Percentiles rank a stretch among this genome's conserved stretches.
Evolutionary conservation across 371 early-diverging fungal species (phyloP).

Genomic region (Massospora cicadina): DNA sequence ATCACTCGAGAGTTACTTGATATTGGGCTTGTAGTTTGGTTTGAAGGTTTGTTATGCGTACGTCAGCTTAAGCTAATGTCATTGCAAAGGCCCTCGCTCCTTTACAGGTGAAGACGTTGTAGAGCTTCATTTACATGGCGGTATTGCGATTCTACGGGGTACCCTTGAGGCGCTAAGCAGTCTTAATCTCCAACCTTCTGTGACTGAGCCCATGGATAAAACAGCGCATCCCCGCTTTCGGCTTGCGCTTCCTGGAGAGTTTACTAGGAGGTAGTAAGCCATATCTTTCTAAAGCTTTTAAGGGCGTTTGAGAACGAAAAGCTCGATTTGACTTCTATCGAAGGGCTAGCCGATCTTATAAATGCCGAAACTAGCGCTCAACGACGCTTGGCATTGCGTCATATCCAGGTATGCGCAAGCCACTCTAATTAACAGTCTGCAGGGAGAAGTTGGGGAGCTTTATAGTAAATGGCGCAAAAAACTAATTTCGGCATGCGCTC

Average conservation of each 20-base stretch:
- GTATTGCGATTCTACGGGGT: slow-evolving; percentile 43
- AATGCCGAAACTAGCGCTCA: slow-evolving; percentile 74
- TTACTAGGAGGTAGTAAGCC: slow-evolving; percentile 31
- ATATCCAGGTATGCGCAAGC: slow-evolving; percentile 30
- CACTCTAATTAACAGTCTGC: background rate
- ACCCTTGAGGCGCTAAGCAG: slow-evolving; percentile 32
- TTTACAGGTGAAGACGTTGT: slow-evolving; percentile 69
- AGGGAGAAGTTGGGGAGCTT: slow-evolving; percentile 38
- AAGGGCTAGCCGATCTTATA: slow-evolving; percentile 59
- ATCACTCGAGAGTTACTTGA: background rate
- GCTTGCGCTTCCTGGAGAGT: slow-evolving; percentile 64
- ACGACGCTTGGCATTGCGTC: slow-evolving; percentile 41
- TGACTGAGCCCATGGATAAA: slow-evolving; percentile 19
- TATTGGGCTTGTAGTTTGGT: background rate
- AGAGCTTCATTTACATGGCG: slow-evolving; percentile 67
- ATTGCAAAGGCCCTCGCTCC: slow-evolving; percentile 39
- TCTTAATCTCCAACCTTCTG: slow-evolving; percentile 12
- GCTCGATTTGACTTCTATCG: slow-evolving; percentile 56
- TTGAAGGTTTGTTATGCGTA: background rate
- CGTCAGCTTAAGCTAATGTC: background rate
- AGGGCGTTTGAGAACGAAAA: slow-evolving; percentile 65
- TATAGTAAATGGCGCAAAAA: slow-evolving; percentile 45
- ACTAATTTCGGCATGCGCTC: slow-evolving; percentile 40
- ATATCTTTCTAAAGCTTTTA: background rate
- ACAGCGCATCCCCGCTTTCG: background rate